Evolutionary conservation across 495 filamentous ascomycete species (phyloP), one percentile per base, ranked within the genome.

Genomic region (Podospora australis): DNA sequence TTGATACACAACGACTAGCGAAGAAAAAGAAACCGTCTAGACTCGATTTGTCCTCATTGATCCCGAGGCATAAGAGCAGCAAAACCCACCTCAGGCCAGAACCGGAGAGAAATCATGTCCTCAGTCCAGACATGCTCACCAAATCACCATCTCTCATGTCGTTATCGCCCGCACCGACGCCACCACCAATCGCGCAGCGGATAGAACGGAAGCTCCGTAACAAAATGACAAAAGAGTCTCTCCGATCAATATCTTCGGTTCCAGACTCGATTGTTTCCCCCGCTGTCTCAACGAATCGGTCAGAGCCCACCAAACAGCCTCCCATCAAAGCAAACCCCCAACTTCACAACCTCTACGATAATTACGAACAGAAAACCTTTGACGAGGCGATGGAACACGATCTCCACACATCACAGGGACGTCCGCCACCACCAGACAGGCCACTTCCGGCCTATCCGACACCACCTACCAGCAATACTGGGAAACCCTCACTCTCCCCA

Each of bases 301-400:
- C 22, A 6, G 40, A 43, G 8, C 11, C 1, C 24, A 30, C 28
- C 23, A 26, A 43, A 14, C 48, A 60, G 21, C 49, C 49, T 13
- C 48, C 48, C 9, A 58, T 57, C 25, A 65, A 53, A 14, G 58
- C 68, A 39, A 54, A 57, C 20, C 48, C 52, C 5, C 59, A 65
- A 5, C 49, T 73, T 8, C 54, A 68, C 30, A 63, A 71, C 24
- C 62, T 77, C 6, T 78, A 79, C 50, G 65, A 77, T 41, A 70
- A 76, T 53, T 78, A 79, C 50, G 74, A 79, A 44, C 67, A 73
- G 50, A 66, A 68, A 51, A 65, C 71, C 2, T 71, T 75, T 38
- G 61, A 65, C 3, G 52, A 69, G 25, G 57, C 58, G 8, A 50
- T 75, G 54, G 65, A 58, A n/a, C 59, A 61, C 47, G 65, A 63